Evolutionary conservation across 176 grass and related monocot genomes (phyloP), one percentile per base, ranked within the genome.

Genomic region (Carex cristatella): DNA sequence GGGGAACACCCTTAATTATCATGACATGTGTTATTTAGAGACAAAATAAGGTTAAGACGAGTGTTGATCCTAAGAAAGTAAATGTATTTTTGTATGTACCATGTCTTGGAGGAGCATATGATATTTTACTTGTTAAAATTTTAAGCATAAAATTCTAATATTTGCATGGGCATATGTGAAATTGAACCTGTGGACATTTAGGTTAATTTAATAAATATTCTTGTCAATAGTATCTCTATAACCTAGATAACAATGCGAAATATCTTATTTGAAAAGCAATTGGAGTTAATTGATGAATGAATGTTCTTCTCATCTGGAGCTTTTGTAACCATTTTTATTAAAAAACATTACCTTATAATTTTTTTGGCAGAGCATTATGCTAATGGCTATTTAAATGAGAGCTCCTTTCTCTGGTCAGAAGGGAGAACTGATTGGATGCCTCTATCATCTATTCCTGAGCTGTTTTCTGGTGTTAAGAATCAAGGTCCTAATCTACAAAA

Each of bases 341-440:
- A 83, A 48, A 40, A 40, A 40, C 23, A 31, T 67, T 53, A 49
- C 10, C 28, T 53, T 87, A 60, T 13, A 66, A 40, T 89, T 46
- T 35, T 35, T n/a, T 79, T 74, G 4, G 13, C 89, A 99, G 93
- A 88, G 57, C 93, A 99, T 89, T 91, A 91, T 48, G 40, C 81
- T 33, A 94, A 91, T 35, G 93, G 91, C 30, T 92, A 95, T 86
- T 87, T 94, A 63, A 82, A 81, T 2, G 91, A 92, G 55, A 91
- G 40, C 67, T 92, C 93, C 38, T 79, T 99, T 61, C 88, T 95
- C 31, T 99, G 93, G 96, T 89, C 90, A 16, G 91, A 99, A 88
- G 93, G 96, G 60, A 88, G 91, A 86, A 87, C 55, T 51, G 93
- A 91, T 27, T 99, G 96, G 93, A 69, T 89, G 87, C 67, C 91